Evolutionary conservation across 2,329 filamentous ascomycete species (phyloP).

Genomic region (Aspergillus phoenicis): DNA sequence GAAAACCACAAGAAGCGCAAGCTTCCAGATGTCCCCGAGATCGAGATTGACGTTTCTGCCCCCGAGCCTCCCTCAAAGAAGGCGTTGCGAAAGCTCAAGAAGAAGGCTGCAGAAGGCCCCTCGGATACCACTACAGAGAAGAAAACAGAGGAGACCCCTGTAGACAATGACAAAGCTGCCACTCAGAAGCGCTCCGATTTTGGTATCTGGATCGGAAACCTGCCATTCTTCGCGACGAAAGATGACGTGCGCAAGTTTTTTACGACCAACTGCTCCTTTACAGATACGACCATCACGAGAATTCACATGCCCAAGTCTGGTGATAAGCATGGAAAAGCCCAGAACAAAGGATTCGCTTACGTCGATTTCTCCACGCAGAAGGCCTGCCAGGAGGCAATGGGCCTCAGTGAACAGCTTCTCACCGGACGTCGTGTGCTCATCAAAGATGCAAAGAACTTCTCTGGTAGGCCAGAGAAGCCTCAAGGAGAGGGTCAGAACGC

Average conservation of each 20-base stretch:
- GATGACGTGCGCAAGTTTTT: conserved; percentile 78
- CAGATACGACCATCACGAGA: conserved; percentile 74
- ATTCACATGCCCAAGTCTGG: conserved; percentile 72
- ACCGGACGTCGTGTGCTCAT: conserved; percentile 80
- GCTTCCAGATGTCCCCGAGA: conserved; percentile 58
- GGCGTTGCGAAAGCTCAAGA: conserved; percentile 85
- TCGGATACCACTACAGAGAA: conserved; percentile 36
- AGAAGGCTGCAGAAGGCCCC: conserved; percentile 45
- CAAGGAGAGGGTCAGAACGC: conserved; percentile 41
- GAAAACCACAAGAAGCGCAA: conserved; percentile 68
- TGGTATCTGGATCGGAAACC: conserved; percentile 94
- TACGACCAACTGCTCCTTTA: conserved; percentile 67
- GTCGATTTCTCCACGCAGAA: conserved; percentile 78
- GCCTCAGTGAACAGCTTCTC: conserved; percentile 81
- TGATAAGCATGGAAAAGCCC: conserved; percentile 55
- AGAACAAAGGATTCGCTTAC: conserved; percentile 95
- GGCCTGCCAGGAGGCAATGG: conserved; percentile 74
- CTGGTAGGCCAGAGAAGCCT: conserved; percentile 78
- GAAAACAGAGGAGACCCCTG: conserved; percentile 41
- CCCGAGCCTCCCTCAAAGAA: conserved; percentile 96
- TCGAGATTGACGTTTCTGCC: conserved; percentile 86
- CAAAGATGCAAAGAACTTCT: conserved; percentile 87
- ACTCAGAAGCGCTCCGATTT: conserved; percentile 67
- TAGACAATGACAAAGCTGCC: conserved; percentile 19
- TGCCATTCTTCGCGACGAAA: conserved; percentile 79